Evolutionary conservation across 768 basidiomycete genomes (phyloP).

Genomic region (Mycena floridula): DNA sequence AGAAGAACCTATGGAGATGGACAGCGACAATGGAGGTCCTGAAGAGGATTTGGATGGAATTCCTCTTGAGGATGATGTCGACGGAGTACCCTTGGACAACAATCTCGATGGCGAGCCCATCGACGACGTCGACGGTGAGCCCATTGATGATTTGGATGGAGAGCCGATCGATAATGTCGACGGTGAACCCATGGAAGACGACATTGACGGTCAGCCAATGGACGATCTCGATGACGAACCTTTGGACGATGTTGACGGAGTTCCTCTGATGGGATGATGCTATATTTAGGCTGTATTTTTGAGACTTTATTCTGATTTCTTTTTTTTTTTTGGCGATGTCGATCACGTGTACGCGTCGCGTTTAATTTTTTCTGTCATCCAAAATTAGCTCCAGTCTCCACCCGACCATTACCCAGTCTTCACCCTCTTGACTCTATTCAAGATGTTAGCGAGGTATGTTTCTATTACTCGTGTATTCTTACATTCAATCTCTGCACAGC

Average conservation of each 20-base stretch:
- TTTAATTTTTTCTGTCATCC: no score
- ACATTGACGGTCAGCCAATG: slow-evolving; percentile 30
- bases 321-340: no score
- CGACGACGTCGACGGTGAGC: slow-evolving; percentile 33
- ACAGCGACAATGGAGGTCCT: slow-evolving; percentile 32
- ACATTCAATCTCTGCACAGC: no score
- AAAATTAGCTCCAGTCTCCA: no score
- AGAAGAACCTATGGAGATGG: slow-evolving; percentile 35
- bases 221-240: slow-evolving; percentile 45
- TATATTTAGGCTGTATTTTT: no score
- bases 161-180: slow-evolving; percentile 41
- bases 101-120: slow-evolving; percentile 31
- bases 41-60: slow-evolving; percentile 38
- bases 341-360: no score
- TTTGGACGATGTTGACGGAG: slow-evolving; percentile 14
- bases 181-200: slow-evolving; percentile 30
- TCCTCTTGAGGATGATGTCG: slow-evolving; percentile 32
- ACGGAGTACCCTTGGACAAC: slow-evolving; percentile 19
- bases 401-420: no score
- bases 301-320: no score
- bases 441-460: no score
- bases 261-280: no score
- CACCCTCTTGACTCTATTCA: no score
- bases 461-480: no score
- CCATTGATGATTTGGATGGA: slow-evolving; percentile 30